Conservation (phyloP, 306 rosid genomes). For the Trifolium dubium region DNA sequence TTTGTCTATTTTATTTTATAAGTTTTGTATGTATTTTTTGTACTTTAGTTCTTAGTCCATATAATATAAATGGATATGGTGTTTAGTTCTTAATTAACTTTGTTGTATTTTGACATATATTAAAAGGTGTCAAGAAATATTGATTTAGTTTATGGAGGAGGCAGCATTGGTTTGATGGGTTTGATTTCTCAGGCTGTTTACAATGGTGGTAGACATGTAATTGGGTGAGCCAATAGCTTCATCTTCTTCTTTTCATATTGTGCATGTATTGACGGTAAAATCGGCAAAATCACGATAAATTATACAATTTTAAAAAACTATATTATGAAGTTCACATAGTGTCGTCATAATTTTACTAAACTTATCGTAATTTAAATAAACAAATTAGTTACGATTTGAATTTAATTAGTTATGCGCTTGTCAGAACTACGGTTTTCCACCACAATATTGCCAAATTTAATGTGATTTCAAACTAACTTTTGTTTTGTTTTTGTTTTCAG, state of each 20-base stretch:
- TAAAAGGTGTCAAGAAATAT: conserved; percentile 82
- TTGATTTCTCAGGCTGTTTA: conserved; percentile 90
- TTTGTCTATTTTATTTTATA: too few species aligned
- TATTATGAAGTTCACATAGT: too few species aligned
- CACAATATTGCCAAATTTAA: neutral
- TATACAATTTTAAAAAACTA: too few species aligned
- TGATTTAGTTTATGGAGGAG: conserved; percentile 98
- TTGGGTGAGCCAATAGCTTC: conserved; percentile 70
- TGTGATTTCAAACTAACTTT: conserved; percentile 25
- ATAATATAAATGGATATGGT: neutral
- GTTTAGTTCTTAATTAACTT: neutral
- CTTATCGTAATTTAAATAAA: too few species aligned
- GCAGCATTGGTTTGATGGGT: conserved; percentile 98
- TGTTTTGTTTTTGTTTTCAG: conserved; percentile 65
- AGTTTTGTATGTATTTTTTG: neutral
- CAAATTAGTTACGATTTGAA: too few species aligned
- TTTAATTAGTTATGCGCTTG: neutral
- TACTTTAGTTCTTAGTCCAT: neutral
- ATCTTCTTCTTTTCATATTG: neutral
- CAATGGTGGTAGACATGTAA: conserved; percentile 90
- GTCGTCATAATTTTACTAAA: too few species aligned
- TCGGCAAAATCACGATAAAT: neutral
- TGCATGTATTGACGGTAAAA: neutral
- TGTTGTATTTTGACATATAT: conserved; percentile 36
- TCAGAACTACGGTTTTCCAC: neutral